phyloP scores from a whole-genome alignment of 495 filamentous ascomycete genomes.

The Cairneyella variabilis region DNA sequence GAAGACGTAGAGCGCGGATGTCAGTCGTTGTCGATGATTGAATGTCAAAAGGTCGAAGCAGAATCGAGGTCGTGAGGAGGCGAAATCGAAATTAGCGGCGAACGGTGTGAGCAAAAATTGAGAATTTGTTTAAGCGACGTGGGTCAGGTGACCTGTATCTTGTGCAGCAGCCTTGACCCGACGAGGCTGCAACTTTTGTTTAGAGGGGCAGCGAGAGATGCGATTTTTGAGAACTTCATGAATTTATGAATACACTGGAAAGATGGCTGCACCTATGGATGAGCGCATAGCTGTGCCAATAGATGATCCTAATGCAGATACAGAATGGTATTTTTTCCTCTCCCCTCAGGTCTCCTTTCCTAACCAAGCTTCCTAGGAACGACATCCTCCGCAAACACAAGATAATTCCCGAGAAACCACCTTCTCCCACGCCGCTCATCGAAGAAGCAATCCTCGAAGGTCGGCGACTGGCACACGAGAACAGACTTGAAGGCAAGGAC shows the following conservation, averaged over 20 bases:
- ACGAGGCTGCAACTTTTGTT: too few species aligned
- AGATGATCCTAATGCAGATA: constrained; percentile 93
- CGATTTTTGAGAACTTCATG: too few species aligned
- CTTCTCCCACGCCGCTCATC: constrained; percentile 88
- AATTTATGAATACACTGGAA: too few species aligned
- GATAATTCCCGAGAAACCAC: constrained; percentile 92
- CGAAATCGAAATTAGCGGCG: background rate
- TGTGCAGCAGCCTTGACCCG: too few species aligned
- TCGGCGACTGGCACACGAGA: constrained; percentile 75
- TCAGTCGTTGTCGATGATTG: constrained; percentile 30
- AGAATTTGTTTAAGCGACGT: too few species aligned
- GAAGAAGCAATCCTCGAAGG: constrained; percentile 91
- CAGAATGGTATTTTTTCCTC: constrained; percentile 71
- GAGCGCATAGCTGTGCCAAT: constrained; percentile 72
- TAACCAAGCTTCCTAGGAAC: constrained; percentile 60
- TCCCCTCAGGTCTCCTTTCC: background rate
- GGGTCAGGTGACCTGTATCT: too few species aligned
- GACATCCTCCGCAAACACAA: constrained; percentile 97
- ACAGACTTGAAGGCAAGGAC: constrained; percentile 88
- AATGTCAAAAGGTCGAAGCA: background rate
- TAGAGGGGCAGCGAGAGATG: too few species aligned
- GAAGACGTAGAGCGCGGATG: constrained; percentile 28
- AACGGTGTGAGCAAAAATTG: too few species aligned
- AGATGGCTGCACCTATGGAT: constrained; percentile 71
- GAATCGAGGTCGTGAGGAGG: too few species aligned